A percentile compares a stretch with the other conserved stretches of the same genome.
Conservation (phyloP, 768 basidiomycete species). For the Lentinus tigrinus region DNA sequence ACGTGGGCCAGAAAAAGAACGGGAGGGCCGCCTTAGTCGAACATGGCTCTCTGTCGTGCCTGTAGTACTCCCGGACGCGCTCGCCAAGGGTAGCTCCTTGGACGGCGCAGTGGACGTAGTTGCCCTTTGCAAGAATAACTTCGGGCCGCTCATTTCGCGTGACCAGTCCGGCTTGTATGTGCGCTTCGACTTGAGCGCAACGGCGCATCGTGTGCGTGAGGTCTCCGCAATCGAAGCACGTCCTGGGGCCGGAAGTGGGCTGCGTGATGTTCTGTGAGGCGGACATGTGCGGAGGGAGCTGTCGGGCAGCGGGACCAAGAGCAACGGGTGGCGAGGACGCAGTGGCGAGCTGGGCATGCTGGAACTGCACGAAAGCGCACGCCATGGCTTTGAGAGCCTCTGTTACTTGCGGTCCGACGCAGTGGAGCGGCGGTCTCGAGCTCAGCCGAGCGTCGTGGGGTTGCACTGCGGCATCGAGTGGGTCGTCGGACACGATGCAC, state of each 20-base stretch:
- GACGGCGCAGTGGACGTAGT: constrained; percentile 21
- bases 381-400: background rate
- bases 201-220: constrained; percentile 24
- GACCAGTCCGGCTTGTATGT: constrained; percentile 14
- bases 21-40: background rate
- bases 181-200: constrained; percentile 19
- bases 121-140: constrained; percentile 25
- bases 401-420: no score
- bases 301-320: background rate
- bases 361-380: background rate
- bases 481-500: no score
- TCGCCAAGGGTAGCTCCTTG: constrained; percentile 1
- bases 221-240: constrained; percentile 25
- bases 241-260: background rate
- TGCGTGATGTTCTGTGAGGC: background rate
- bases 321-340: background rate
- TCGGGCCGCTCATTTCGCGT: constrained; percentile 24
- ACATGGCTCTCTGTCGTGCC: background rate
- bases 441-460: no score
- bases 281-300: background rate
- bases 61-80: constrained; percentile 4
- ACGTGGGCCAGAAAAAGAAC: background rate
- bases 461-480: no score
- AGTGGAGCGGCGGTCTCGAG: no score
- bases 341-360: background rate